Conservation (phyloP, 2,329 filamentous ascomycete genomes). For the Colletotrichum limetticola region DNA sequence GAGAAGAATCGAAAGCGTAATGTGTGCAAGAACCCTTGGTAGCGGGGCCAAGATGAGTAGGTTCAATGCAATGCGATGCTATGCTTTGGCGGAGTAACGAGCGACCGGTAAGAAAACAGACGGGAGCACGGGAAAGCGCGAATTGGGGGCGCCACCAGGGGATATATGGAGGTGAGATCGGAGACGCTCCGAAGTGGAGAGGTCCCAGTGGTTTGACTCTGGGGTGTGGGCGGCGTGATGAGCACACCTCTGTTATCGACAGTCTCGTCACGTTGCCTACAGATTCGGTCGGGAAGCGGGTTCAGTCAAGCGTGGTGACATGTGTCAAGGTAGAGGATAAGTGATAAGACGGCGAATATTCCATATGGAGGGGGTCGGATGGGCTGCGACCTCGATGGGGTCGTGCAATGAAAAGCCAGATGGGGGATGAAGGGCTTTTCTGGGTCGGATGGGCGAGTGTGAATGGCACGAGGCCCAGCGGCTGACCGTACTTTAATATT, state of each 20-base stretch:
- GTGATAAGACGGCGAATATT: constrained; percentile 41
- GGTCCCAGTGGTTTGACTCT: constrained; percentile 23
- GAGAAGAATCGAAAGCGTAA: neutral
- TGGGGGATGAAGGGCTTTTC: constrained; percentile 30
- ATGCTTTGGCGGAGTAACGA: constrained; percentile 31
- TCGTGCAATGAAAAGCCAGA: constrained; percentile 39
- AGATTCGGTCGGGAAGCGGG: constrained; percentile 1
- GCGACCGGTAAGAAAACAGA: constrained; percentile 25
- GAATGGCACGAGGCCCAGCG: constrained; percentile 49
- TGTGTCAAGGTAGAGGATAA: constrained; percentile 21
- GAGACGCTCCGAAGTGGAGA: constrained; percentile 22
- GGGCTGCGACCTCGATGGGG: constrained; percentile 20
- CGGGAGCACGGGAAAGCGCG: neutral
- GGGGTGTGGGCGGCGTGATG: constrained; percentile 22
- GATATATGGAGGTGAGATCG: constrained; percentile 39
- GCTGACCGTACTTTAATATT: constrained; percentile 64
- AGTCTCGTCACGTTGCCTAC: constrained; percentile 33
- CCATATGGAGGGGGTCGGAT: constrained; percentile 42
- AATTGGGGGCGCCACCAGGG: constrained; percentile 20
- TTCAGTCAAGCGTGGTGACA: constrained; percentile 20
- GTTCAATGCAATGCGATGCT: neutral
- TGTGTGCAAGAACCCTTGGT: constrained; percentile 39
- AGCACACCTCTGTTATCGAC: constrained; percentile 2
- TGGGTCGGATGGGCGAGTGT: constrained; percentile 37
- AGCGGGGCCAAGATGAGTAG: constrained; percentile 21